Evolutionary conservation across 1,284 basidiomycete genomes (phyloP).

Genomic region (Trametes pubescens): DNA sequence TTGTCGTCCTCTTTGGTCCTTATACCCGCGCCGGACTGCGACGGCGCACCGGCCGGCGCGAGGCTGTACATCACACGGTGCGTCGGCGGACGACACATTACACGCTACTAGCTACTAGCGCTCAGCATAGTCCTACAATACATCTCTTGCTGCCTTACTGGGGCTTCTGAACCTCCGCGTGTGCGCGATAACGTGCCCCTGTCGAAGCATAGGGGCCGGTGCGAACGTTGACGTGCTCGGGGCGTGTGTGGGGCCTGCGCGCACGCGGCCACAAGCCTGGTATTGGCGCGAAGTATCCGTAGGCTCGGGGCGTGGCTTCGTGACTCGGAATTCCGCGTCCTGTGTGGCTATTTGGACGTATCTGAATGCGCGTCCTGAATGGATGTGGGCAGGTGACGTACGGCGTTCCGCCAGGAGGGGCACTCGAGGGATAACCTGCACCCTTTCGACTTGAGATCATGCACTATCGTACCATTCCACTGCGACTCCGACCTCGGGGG

Average conservation of each 20-base stretch:
- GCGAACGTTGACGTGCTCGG: neutral
- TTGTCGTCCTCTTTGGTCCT: too few relatives aligned
- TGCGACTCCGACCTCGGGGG: neutral
- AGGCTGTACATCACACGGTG: constrained; percentile 14
- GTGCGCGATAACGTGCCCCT: neutral
- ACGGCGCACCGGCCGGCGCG: constrained; percentile 17
- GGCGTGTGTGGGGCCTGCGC: neutral
- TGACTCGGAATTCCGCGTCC: neutral
- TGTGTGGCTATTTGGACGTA: neutral
- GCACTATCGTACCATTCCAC: neutral
- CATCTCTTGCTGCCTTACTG: constrained; percentile 1
- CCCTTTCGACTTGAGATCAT: neutral
- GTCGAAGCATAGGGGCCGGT: neutral
- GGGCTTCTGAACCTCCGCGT: neutral
- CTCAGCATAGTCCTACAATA: constrained; percentile 15
- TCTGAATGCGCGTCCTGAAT: neutral
- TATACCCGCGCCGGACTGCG: constrained; percentile 5
- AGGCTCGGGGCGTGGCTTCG: neutral
- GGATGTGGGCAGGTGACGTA: neutral
- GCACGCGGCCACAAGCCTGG: neutral
- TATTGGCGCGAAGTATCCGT: neutral
- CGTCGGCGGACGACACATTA: constrained; percentile 11
- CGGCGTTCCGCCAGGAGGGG: neutral
- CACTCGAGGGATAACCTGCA: neutral
- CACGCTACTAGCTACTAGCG: constrained; percentile 5